Percentiles rank a stretch among this genome's conserved stretches.
phyloP scores from a whole-genome alignment of 2,329 filamentous ascomycete genomes.

The Pseudogymnoascus sp. region DNA sequence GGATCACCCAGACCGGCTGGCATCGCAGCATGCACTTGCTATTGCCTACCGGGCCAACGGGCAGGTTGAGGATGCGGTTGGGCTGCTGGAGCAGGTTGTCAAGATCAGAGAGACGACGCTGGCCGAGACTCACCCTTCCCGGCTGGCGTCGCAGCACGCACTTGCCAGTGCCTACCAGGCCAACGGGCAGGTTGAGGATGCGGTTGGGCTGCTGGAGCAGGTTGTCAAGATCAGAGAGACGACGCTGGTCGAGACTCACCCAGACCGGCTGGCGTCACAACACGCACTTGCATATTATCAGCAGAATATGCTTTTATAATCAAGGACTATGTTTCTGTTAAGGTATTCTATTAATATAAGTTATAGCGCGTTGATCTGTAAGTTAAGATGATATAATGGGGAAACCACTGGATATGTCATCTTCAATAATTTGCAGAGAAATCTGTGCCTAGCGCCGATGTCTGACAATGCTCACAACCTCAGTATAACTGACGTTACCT shows the following conservation, averaged over 20 bases:
- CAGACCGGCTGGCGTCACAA: not conserved
- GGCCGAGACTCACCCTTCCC: no score
- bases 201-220: not conserved
- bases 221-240: not conserved
- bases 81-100: constrained; percentile 10
- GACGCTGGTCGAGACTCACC: not conserved
- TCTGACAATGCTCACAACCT: not conserved
- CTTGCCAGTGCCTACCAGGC: not conserved
- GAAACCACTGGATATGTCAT: no score
- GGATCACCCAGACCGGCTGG: no score
- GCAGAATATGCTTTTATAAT: no score
- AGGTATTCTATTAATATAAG: no score
- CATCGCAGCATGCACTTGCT: no score
- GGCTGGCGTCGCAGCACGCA: no score
- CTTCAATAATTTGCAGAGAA: not conserved
- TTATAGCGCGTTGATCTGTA: no score
- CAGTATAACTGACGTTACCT: not conserved
- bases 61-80: not conserved
- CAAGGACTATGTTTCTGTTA: no score
- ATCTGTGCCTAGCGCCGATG: not conserved
- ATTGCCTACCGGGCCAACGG: not conserved
- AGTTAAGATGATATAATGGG: no score
- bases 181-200: not conserved
- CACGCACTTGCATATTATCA: not conserved
- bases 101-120: not conserved